Percentiles rank a stretch among this genome's conserved stretches.
These are phyloP conservation scores for Suillus variegatus DNA, from an alignment of 768 basidiomycete species.

Conservation along the genomic window DNA sequence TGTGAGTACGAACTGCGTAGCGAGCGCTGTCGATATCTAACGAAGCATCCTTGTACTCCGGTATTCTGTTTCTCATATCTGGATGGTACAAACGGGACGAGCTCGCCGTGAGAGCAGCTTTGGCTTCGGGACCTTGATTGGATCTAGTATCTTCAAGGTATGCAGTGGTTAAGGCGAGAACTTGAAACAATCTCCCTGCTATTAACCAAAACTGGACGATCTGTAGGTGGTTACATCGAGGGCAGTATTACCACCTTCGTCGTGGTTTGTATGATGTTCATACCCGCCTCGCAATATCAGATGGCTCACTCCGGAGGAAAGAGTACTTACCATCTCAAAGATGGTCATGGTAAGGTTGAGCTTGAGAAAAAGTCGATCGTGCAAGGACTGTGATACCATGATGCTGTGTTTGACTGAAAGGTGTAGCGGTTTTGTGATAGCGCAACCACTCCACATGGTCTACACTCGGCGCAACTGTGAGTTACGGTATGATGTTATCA, in stretches of 20 bases:
- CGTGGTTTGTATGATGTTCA: not conserved
- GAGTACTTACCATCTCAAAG: slow-evolving; percentile 54
- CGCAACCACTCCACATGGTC: slow-evolving; percentile 64
- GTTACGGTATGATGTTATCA: slow-evolving; percentile 57
- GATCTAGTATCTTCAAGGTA: not conserved
- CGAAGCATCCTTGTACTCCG: slow-evolving; percentile 28
- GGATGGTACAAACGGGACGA: slow-evolving; percentile 43
- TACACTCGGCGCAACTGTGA: slow-evolving; percentile 68
- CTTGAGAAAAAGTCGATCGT: slow-evolving; percentile 29
- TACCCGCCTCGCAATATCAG: not conserved
- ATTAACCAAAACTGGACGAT: not conserved
- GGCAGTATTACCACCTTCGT: not conserved
- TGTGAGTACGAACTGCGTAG: not conserved
- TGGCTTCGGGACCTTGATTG: slow-evolving; percentile 43
- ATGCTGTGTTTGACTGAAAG: slow-evolving; percentile 70
- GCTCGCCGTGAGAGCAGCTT: slow-evolving; percentile 42
- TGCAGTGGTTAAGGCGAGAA: slow-evolving; percentile 24
- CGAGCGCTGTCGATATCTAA: not conserved
- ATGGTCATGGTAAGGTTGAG: slow-evolving; percentile 22
- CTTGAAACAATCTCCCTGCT: not conserved
- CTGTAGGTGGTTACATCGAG: slow-evolving; percentile 17
- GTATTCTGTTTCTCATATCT: slow-evolving; percentile 12
- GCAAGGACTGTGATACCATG: slow-evolving; percentile 40
- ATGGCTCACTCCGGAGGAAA: not conserved
- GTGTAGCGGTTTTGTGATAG: slow-evolving; percentile 66